These are phyloP conservation scores for Leptodermis oblonga DNA, from an alignment of 257 asterid genomes.

Conservation along the genomic window DNA sequence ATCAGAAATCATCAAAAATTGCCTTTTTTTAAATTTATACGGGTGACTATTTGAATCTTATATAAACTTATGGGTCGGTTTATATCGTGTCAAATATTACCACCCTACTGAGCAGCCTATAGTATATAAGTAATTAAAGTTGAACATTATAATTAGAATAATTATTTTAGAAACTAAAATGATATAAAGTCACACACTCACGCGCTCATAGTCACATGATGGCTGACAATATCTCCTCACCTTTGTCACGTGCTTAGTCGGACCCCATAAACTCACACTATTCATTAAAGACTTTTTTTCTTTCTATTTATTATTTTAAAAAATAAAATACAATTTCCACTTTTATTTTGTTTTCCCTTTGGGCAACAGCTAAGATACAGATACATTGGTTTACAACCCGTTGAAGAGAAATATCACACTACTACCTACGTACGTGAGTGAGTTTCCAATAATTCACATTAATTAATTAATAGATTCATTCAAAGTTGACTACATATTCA, in stretches of 20 bases:
- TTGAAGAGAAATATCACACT: neutral
- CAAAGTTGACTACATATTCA: conserved; percentile 1
- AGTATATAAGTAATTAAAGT: too few relatives aligned
- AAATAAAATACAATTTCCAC: neutral
- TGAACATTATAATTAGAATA: neutral
- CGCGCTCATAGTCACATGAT: conserved; percentile 80
- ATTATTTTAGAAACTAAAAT: too few relatives aligned
- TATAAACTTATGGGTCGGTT: too few relatives aligned
- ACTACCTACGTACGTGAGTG: neutral
- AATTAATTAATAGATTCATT: neutral
- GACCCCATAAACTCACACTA: conserved; percentile 43
- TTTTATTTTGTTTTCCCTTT: neutral
- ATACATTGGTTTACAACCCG: neutral
- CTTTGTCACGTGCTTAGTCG: conserved; percentile 85
- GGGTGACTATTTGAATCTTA: neutral
- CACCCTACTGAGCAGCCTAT: too few relatives aligned
- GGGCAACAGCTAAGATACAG: neutral
- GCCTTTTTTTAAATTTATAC: neutral
- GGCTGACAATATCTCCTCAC: conserved; percentile 60
- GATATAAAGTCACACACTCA: too few relatives aligned
- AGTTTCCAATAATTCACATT: neutral
- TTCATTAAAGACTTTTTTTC: neutral
- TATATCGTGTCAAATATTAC: too few relatives aligned
- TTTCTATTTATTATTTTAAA: too few relatives aligned
- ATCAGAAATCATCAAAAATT: too few relatives aligned